Percentiles rank a stretch among this genome's conserved stretches.
Evolutionary conservation across 169 alveolate genomes (phyloP).

Genomic region (Babesia ovata): DNA sequence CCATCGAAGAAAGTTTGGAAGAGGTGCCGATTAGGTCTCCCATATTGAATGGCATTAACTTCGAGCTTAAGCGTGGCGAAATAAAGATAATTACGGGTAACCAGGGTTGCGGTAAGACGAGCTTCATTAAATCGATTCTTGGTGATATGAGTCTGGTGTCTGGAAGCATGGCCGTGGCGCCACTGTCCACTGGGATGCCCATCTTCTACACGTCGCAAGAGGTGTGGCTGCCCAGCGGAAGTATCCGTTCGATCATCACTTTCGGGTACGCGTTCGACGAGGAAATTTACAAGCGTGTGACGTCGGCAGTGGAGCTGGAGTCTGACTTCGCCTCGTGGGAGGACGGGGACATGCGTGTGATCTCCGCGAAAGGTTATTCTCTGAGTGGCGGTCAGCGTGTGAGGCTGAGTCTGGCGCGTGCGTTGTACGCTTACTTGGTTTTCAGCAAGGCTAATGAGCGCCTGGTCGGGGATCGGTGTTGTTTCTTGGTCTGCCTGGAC

Average conservation of each 20-base stretch:
- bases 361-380: slow-evolving; percentile 48
- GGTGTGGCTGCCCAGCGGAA: slow-evolving; percentile 37
- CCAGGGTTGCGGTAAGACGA: slow-evolving; percentile 63
- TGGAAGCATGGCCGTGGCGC: slow-evolving; percentile 64
- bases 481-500: slow-evolving; percentile 62
- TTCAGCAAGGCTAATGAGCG: slow-evolving; percentile 48
- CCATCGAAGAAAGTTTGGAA: slow-evolving; percentile 1
- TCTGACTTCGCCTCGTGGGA: slow-evolving; percentile 52
- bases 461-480: slow-evolving; percentile 40
- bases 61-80: slow-evolving; percentile 42
- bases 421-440: slow-evolving; percentile 78
- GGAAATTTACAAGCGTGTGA: slow-evolving; percentile 33
- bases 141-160: slow-evolving; percentile 63
- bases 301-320: slow-evolving; percentile 28
- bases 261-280: slow-evolving; percentile 47
- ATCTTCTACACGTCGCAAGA: slow-evolving; percentile 40
- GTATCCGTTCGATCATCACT: slow-evolving; percentile 46
- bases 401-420: slow-evolving; percentile 89
- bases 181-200: slow-evolving; percentile 55
- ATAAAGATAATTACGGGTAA: slow-evolving; percentile 40
- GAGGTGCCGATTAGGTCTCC: not conserved
- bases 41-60: slow-evolving; percentile 16
- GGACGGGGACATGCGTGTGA: slow-evolving; percentile 47
- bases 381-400: slow-evolving; percentile 91
- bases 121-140: slow-evolving; percentile 38